Conservation (phyloP, 2,329 filamentous ascomycete species). For the Neocatenulostroma microsporum region DNA sequence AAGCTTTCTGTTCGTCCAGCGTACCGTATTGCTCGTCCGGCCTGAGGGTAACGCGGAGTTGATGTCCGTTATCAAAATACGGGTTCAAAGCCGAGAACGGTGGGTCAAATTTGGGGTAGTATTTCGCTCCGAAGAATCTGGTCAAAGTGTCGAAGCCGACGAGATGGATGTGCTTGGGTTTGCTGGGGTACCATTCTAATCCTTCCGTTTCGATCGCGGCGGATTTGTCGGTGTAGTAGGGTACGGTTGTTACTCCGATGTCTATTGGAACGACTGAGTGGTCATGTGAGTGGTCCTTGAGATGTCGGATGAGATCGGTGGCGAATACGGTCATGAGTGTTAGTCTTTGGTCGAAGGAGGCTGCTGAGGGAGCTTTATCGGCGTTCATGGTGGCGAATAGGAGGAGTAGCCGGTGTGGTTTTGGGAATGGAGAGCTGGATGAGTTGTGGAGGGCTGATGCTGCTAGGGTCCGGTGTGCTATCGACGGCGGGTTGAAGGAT, state of each 20-base stretch:
- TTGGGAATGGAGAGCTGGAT: slow-evolving; percentile 24
- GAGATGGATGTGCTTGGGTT: slow-evolving; percentile 55
- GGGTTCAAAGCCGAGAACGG: slow-evolving; percentile 51
- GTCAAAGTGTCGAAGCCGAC: slow-evolving; percentile 70
- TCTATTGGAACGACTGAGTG: slow-evolving; percentile 41
- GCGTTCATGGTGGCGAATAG: slow-evolving; percentile 59
- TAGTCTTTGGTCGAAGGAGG: slow-evolving; percentile 58
- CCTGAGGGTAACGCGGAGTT: slow-evolving; percentile 57
- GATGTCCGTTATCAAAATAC: slow-evolving; percentile 54
- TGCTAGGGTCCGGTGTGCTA: slow-evolving; percentile 51
- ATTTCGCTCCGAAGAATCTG: slow-evolving; percentile 63
- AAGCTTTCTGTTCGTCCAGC: slow-evolving; percentile 47
- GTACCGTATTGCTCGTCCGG: slow-evolving; percentile 54
- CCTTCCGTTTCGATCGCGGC: slow-evolving; percentile 45
- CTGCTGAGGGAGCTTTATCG: slow-evolving; percentile 59
- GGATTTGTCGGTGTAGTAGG: slow-evolving; percentile 69
- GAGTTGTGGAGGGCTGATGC: slow-evolving; percentile 43
- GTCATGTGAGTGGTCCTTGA: slow-evolving; percentile 11
- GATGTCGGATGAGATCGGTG: slow-evolving; percentile 38
- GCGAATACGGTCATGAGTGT: slow-evolving; percentile 66
- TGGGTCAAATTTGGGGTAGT: slow-evolving; percentile 54
- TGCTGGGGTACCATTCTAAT: slow-evolving; percentile 26
- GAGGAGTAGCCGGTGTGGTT: slow-evolving; percentile 46
- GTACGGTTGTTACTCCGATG: slow-evolving; percentile 61
- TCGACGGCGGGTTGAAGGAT: slow-evolving; percentile 58